Base-by-base conservation (phyloP, 768 basidiomycete genomes). In the Serendipita sp. region DNA sequence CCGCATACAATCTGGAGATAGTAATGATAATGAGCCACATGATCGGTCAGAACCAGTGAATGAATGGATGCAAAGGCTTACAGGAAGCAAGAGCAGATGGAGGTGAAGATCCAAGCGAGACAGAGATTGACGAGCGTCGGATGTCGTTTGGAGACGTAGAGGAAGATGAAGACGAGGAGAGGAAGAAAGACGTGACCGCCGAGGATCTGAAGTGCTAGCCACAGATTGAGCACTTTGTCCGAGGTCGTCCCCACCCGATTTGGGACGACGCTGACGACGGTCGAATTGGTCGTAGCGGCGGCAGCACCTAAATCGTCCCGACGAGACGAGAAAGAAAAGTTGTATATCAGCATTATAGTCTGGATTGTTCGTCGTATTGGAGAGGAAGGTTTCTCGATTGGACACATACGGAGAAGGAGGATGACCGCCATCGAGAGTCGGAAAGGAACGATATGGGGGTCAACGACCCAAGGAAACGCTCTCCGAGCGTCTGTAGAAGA, bases 91-190 rank as follows among this genome's bases (percentile, higher is more conserved):
- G 76, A 74, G 62, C 73, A 75, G 22, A 77, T 67, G 1, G 76
- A 77, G 2, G 77, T 75, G 20, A 80, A 66, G 17, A 79, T 77
- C 77, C 77, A 79, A 9, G 76, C 76, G 26, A 77, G 71, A 65
- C 76, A 78, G 2, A 79, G 69, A 61, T 78, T 79, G 45, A 80
- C 70, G 42, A 81, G 68, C 1, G 75, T 74, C 1, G 75, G 74
- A 65, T 78, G 77, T 45, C 77, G 73, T 45, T 70, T 72, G 0
- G 66, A 58, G 17, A 71, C 74, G 44, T 78, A 68, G 3, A 80
- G 60, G 66, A 80, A 77, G 2, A 77, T 80, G 24, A 68, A 66
- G 43, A 78, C 72, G 51, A 81, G 74, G 51, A 79, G 63, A 4
- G 76, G 75, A 13, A 79, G 71, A 16, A 78, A 67, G 58, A 79